These are phyloP conservation scores for Babesia ovata DNA, from an alignment of 169 alveolate species.

Conservation along the genomic window DNA sequence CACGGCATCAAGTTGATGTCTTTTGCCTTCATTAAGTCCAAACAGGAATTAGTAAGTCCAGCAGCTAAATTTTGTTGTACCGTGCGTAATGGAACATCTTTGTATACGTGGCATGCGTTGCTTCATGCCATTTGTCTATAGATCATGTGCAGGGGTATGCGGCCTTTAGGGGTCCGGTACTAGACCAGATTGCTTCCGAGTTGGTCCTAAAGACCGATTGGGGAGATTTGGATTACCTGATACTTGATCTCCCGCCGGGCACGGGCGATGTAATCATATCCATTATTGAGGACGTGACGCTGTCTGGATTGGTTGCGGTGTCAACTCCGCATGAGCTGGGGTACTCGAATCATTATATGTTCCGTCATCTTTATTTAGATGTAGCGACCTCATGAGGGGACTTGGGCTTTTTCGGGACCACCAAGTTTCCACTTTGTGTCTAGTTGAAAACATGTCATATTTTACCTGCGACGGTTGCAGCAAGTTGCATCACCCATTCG, in stretches of 20 bases:
- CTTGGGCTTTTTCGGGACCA: constrained; percentile 90
- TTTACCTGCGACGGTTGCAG: constrained; percentile 81
- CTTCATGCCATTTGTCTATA: background rate
- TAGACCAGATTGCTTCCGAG: constrained; percentile 89
- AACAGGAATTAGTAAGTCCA: constrained; percentile 37
- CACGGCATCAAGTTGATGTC: constrained; percentile 77
- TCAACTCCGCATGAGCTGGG: constrained; percentile 81
- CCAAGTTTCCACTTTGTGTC: constrained; percentile 89
- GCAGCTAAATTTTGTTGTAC: background rate
- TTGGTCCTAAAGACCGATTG: constrained; percentile 91
- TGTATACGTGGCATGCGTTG: background rate
- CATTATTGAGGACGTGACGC: constrained; percentile 88
- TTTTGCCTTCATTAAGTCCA: constrained; percentile 40
- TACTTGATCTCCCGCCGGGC: constrained; percentile 99
- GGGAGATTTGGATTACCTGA: constrained; percentile 97
- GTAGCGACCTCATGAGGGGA: constrained; percentile 93
- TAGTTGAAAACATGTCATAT: constrained; percentile 96
- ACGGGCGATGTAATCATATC: constrained; percentile 98
- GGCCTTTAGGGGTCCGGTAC: constrained; percentile 94
- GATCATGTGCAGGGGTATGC: constrained; percentile 67
- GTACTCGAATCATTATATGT: constrained; percentile 83
- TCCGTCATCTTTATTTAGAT: constrained; percentile 89
- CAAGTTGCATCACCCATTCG: constrained; percentile 32
- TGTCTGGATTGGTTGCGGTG: constrained; percentile 82
- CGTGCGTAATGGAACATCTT: no score